phyloP scores from a whole-genome alignment of 768 basidiomycete genomes.

The Tephrocybe rancida region DNA sequence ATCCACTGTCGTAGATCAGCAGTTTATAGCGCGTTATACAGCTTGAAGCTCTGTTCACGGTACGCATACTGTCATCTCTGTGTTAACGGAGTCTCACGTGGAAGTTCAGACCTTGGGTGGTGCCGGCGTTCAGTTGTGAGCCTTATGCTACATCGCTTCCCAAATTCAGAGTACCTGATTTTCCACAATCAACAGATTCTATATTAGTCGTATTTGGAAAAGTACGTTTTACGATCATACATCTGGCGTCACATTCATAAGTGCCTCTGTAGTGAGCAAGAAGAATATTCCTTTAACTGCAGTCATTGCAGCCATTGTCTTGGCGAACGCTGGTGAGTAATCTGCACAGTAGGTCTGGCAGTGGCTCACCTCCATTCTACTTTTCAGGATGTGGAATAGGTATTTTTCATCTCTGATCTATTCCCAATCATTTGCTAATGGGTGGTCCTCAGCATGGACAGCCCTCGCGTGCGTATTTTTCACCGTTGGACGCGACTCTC shows the following conservation, averaged over 20 bases:
- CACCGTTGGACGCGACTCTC: too few species aligned
- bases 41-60: conserved; percentile 13
- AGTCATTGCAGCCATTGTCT: background rate
- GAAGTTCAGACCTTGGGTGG: conserved; percentile 1
- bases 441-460: too few species aligned
- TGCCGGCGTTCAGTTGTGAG: conserved; percentile 6
- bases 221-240: background rate
- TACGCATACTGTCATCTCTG: background rate
- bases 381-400: conserved; percentile 2
- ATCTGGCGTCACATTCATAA: background rate
- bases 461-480: too few species aligned
- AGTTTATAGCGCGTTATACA: background rate
- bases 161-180: background rate
- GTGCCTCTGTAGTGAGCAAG: conserved; percentile 2
- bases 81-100: background rate
- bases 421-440: background rate
- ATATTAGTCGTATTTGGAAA: conserved; percentile 7
- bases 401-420: background rate
- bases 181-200: background rate
- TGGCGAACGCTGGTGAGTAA: conserved; percentile 6
- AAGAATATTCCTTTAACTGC: conserved; percentile 5
- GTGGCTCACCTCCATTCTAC: background rate
- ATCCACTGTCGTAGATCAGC: background rate
- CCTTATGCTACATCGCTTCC: too few species aligned
- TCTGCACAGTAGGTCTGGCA: background rate